Evolutionary conservation across 2,329 filamentous ascomycete species (phyloP), one percentile per base, ranked within the genome.

Genomic region (Trichoderma koningiopsis): DNA sequence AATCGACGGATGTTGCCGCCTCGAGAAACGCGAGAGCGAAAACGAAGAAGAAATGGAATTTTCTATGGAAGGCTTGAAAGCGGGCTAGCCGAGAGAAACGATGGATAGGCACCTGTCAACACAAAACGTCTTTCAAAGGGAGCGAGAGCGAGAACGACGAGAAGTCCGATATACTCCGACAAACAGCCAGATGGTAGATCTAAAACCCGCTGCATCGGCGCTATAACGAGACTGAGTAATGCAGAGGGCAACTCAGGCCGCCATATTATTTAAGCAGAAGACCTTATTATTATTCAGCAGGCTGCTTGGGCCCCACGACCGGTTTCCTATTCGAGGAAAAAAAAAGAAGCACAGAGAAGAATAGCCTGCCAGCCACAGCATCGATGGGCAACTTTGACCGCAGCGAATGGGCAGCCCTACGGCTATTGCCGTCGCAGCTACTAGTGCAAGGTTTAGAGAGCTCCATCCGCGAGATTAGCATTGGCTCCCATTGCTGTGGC

Each of bases 261-360:
- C 60, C 33, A 6, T 53, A 37, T 37, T 63, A 53, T n/a, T 16
- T 19, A 40, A 63, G 33, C 60, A 62, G 37, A 19, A 19, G n/a
- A 31, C 37, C 53, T 63, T 53, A 37, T 29, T 63, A 63, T 63
- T 63, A 63, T 40, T 63, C 60, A 63, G 60, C 60, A 63, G 13
- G 8, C 47, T 49, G 33, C 47, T 53, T 33, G 4, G 10, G 40
- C n/a, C 47, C 47, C 47, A 24, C 47, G 8, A 11, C 47, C n/a
- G 47, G 22, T 22, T 13, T 49, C n/a, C 47, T 24, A 24, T 49
- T 49, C 22, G 47, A 49, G 47, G n/a, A 24, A 49, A 47, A 49
- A 22, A 24, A 24, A 13, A 49, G n/a, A 24, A 49, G 22, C 47
- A 24, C 8, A 3, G 8, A 49, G 22, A 22, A 49, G n/a, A 49